These are phyloP conservation scores for Rhizopogon roseolus DNA, from an alignment of 768 basidiomycete genomes.

Conservation along the genomic window DNA sequence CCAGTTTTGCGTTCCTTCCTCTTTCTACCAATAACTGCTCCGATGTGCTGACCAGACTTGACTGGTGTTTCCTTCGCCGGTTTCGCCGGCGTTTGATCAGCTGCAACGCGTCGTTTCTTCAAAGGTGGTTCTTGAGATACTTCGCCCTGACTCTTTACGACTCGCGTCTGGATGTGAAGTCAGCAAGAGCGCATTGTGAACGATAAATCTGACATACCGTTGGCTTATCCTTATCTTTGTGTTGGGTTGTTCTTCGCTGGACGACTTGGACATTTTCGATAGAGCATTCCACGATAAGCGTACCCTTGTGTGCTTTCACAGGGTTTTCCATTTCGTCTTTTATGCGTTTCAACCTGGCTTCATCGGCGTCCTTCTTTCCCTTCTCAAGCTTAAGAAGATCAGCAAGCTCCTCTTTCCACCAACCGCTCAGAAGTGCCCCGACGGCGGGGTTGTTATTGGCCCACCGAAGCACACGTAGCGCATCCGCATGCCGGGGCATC, in stretches of 20 bases:
- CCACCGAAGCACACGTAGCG: conserved; percentile 88
- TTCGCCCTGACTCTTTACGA: conserved; percentile 5
- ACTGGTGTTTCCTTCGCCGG: conserved; percentile 15
- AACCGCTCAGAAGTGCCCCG: conserved; percentile 58
- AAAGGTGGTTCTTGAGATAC: conserved; percentile 28
- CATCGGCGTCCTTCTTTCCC: conserved; percentile 40
- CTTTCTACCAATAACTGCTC: conserved; percentile 77
- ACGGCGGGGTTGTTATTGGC: conserved; percentile 84
- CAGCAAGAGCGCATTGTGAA: neutral
- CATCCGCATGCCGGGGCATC: conserved; percentile 82
- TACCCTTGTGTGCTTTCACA: conserved; percentile 37
- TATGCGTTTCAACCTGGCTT: conserved; percentile 51
- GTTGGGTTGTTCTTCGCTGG: conserved; percentile 60
- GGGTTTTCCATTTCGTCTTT: conserved; percentile 45
- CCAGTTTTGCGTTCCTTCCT: conserved; percentile 57
- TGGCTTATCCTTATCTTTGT: conserved; percentile 24
- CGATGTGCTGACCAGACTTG: conserved; percentile 42
- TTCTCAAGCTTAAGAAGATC: conserved; percentile 56
- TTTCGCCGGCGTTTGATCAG: conserved; percentile 15
- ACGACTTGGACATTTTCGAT: conserved; percentile 94
- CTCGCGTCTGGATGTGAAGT: neutral
- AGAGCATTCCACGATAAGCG: conserved; percentile 90
- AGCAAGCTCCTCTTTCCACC: conserved; percentile 81
- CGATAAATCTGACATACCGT: neutral
- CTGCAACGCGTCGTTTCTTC: conserved; percentile 36